Percentiles rank a stretch among this genome's conserved stretches.
phyloP scores from a whole-genome alignment of 2,329 filamentous ascomycete genomes.

The Xylaria arbuscula region DNA sequence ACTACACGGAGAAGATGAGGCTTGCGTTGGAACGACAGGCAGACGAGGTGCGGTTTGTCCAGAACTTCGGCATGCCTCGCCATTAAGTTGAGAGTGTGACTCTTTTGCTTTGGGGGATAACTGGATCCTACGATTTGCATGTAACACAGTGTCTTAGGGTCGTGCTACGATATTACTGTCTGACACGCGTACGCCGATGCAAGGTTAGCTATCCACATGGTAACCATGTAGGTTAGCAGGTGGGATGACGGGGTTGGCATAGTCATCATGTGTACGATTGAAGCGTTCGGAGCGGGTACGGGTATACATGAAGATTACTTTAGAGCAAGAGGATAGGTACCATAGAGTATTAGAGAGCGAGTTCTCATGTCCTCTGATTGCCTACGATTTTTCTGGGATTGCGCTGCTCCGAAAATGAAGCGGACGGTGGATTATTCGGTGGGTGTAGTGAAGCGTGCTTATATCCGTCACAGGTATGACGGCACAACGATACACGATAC shows the following conservation, averaged over 20 bases:
- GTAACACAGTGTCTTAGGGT: slow-evolving; percentile 8
- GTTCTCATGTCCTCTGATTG: neutral
- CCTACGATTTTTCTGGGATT: neutral
- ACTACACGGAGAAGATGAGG: slow-evolving; percentile 78
- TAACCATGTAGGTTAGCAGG: neutral
- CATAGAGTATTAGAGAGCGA: neutral
- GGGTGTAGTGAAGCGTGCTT: slow-evolving; percentile 5
- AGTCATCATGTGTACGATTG: neutral
- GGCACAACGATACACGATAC: neutral
- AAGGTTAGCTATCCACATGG: slow-evolving; percentile 9
- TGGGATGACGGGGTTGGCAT: slow-evolving; percentile 2
- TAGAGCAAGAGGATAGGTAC: neutral
- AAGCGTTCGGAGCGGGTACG: neutral
- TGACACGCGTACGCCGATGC: slow-evolving; percentile 7
- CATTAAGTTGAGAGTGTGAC: slow-evolving; percentile 38
- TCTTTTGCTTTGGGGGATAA: slow-evolving; percentile 24
- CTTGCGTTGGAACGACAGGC: slow-evolving; percentile 80
- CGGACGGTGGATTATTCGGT: neutral
- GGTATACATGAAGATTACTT: neutral
- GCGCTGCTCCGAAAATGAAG: slow-evolving; percentile 14
- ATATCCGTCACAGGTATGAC: neutral
- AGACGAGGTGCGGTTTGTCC: slow-evolving; percentile 80
- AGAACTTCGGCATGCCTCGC: slow-evolving; percentile 64
- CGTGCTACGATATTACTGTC: slow-evolving; percentile 2
- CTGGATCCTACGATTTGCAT: neutral